Conservation (phyloP, 352 stramenopile species). For the Pythium plurisporium region DNA sequence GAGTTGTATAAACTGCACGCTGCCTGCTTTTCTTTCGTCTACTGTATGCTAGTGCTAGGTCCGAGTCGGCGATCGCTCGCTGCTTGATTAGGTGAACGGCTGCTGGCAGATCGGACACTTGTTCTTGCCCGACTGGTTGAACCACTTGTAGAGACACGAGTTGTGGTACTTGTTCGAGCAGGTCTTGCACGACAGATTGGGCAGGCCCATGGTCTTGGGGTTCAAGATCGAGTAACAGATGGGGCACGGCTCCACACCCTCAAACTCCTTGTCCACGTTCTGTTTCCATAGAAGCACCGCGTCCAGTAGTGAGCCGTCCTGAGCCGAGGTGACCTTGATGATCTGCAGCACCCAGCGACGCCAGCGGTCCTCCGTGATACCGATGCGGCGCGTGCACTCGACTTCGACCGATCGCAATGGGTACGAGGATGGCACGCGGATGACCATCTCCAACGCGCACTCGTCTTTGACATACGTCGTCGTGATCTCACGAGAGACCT, state of each 20-base stretch:
- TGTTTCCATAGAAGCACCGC: conserved; percentile 91
- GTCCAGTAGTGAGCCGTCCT: conserved; percentile 87
- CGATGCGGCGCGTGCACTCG: conserved; percentile 88
- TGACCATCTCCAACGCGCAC: conserved; percentile 87
- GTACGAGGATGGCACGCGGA: conserved; percentile 84
- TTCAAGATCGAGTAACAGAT: conserved; percentile 93
- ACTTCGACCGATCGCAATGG: conserved; percentile 90
- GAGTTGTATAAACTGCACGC: not conserved
- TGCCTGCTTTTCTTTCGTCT: not conserved
- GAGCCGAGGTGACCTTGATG: conserved; percentile 84
- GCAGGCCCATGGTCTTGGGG: conserved; percentile 86
- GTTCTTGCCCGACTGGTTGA: conserved; percentile 92
- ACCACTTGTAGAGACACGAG: conserved; percentile 93
- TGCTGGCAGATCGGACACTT: conserved; percentile 92
- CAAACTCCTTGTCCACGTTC: conserved; percentile 92
- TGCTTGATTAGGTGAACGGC: conserved; percentile 58
- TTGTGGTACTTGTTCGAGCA: conserved; percentile 93
- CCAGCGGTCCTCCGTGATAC: conserved; percentile 89
- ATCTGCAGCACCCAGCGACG: conserved; percentile 92
- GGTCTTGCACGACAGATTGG: conserved; percentile 87
- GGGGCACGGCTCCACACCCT: conserved; percentile 89
- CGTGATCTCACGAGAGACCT: conserved; percentile 85
- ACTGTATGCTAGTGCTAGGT: too few relatives aligned
- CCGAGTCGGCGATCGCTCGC: too few relatives aligned
- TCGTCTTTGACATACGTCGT: conserved; percentile 93